Evolutionary conservation across 192 early-diverging fungal species (phyloP), one percentile per base, ranked within the genome.

Genomic region (Coemansia sp.): DNA sequence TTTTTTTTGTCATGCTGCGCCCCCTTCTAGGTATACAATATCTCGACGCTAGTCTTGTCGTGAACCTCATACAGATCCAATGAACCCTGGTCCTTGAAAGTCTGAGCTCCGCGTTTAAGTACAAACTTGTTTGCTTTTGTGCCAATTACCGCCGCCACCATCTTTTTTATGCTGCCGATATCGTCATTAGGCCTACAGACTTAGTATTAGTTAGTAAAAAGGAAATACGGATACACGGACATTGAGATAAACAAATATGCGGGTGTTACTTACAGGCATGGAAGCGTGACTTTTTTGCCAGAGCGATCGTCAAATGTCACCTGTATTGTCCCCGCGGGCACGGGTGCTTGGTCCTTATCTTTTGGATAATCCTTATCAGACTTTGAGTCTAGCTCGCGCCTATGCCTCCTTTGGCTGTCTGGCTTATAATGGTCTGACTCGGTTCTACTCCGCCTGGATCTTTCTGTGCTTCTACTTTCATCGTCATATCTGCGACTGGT

Each of bases 31-130:
- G 57, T 46, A 68, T 93, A 92, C 73, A 92, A 93, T 71, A 97
- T 62, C 80, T 95, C 95, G 53, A 95, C 70, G 71, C 89, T 95
- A 89, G 94, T 94, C 41, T 94, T 94, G 65, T 96, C 92, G 62
- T 95, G 88, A 50, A 96, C 89, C 74, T 95, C 94, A 72, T 94
- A 97, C 73, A 95, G 94, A 27, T 91, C 90, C 76, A 97, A 80
- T 1, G 95, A 93, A 71, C 95, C 94, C 69, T 95, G 92, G 71
- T 97, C 94, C 82, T 95, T 94, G 78, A 79, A 96, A 12, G 90
- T 81, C 20, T 84, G 92, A 67, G 93, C 93, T 91, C 94, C 92
- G 75, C 96, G 95, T 80, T 96, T 96, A 49, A 97, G 79, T 4
- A 94, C 87, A 76, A 97, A 95, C 79, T 95, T 96, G 44, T 90